These are phyloP conservation scores for Linum lewisii DNA, from an alignment of 345 rosid genomes.

Conservation along the genomic window DNA sequence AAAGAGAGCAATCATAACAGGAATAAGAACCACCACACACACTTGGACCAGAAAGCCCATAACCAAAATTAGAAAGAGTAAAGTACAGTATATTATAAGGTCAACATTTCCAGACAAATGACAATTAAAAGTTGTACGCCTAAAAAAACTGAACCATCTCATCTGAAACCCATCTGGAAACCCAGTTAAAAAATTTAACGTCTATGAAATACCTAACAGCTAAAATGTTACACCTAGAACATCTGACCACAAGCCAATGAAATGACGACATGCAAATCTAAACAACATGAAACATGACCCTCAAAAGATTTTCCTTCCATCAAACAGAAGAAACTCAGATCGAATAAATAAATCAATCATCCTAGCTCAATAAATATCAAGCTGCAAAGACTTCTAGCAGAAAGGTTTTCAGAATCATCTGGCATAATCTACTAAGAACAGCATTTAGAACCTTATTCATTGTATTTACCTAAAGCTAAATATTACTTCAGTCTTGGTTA, in stretches of 20 bases:
- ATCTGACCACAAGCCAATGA: background rate
- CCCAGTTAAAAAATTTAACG: background rate
- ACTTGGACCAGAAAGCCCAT: background rate
- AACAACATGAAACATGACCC: background rate
- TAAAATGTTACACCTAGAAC: background rate
- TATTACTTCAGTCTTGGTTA: background rate
- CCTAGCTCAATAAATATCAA: background rate
- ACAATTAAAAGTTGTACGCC: background rate
- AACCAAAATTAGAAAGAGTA: no score
- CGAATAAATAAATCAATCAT: background rate
- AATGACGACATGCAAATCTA: background rate
- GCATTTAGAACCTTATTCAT: background rate
- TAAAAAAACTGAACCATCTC: background rate
- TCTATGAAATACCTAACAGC: background rate
- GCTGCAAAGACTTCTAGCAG: background rate
- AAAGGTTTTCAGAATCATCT: background rate
- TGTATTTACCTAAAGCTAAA: no score
- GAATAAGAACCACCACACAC: background rate
- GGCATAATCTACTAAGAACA: background rate
- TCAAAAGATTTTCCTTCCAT: background rate
- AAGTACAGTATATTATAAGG: background rate
- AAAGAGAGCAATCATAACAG: conserved; percentile 14
- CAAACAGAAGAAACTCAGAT: background rate
- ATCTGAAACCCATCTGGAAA: background rate
- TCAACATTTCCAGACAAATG: background rate